Base-by-base conservation (phyloP, 208 protist species). In the Trypanosoma scelopori region DNA sequence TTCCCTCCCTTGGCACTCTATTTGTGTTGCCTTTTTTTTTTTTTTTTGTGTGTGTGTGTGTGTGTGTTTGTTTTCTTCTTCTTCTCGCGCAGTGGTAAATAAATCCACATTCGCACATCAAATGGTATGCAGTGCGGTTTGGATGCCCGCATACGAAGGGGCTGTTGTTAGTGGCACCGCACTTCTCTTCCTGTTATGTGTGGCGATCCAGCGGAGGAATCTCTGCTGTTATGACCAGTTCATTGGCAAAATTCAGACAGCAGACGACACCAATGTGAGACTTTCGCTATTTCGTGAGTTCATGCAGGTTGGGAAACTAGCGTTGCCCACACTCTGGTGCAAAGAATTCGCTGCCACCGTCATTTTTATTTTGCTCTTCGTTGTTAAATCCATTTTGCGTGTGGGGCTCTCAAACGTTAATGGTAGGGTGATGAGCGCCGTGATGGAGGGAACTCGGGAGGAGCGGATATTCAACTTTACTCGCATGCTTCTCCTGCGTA, bases 331-430 rank as follows among this genome's bases (percentile, higher is more conserved):
- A 28, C 84, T 80, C 71, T 71, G 76, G 37, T 92, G 84, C 63
- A 78, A 85, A 42, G 86, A 95, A 69, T 68, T 74, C 32, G 5
- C 63, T 41, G 89, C 86, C 5, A 88, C 80, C 4, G 18, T 71
- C 55, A 64, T 91, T 35, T 95, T 95, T 62, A 85, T 95, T 47
- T 50, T 85, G 13, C 79, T 95, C 27, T 95, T 95, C 57, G 77
- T 84, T 20, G 66, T 92, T 20, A 93, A 90, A 65, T 85, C 89
- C 1, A 53, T 92, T 30, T 77, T 93, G 39, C 84, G 84, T 9
- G 82, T 92, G 48, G 76, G 66, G 52, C 55, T 82, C 15, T 89
- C 81, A 32, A 80, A 79, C 57, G 70, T 78, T 5, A 89, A 91
- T 58, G 86, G 89, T 41, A 65, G 69, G 12, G 71, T 95, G 55